These are phyloP conservation scores for Tagetes patula DNA, from an alignment of 129 eudicot genomes.

Conservation along the genomic window DNA sequence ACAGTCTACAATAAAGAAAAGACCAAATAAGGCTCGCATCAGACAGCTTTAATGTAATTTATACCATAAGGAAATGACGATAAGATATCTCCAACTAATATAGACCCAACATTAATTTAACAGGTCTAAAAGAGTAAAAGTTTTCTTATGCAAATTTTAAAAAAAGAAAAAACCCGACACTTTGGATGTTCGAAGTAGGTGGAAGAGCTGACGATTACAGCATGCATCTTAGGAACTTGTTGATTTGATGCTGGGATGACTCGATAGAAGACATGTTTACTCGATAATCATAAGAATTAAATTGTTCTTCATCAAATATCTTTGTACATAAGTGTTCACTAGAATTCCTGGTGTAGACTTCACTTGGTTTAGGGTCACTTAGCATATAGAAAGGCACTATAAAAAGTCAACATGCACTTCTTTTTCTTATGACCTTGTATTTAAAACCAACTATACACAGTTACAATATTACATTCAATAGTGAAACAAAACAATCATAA, in stretches of 20 bases:
- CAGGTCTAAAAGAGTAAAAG: neutral
- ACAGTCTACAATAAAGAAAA: conserved; percentile 48
- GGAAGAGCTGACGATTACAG: neutral
- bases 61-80: neutral
- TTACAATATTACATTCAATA: neutral
- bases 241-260: neutral
- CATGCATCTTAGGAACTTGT: neutral
- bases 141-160: conserved; percentile 17
- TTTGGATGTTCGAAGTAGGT: neutral
- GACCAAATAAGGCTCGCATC: conserved; percentile 10
- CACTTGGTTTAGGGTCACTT: neutral
- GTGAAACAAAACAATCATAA: neutral
- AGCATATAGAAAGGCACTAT: neutral
- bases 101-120: neutral
- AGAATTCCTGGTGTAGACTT: conserved; percentile 13
- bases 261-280: conserved; percentile 1
- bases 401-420: neutral
- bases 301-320: neutral
- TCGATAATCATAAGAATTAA: neutral
- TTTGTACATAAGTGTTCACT: neutral
- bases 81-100: conserved; percentile 15
- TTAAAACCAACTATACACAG: neutral
- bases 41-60: neutral
- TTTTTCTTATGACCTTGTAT: neutral
- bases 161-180: neutral